Evolutionary conservation across 768 basidiomycete genomes (phyloP), one percentile per base, ranked within the genome.

Genomic region (Amanita polypyramis): DNA sequence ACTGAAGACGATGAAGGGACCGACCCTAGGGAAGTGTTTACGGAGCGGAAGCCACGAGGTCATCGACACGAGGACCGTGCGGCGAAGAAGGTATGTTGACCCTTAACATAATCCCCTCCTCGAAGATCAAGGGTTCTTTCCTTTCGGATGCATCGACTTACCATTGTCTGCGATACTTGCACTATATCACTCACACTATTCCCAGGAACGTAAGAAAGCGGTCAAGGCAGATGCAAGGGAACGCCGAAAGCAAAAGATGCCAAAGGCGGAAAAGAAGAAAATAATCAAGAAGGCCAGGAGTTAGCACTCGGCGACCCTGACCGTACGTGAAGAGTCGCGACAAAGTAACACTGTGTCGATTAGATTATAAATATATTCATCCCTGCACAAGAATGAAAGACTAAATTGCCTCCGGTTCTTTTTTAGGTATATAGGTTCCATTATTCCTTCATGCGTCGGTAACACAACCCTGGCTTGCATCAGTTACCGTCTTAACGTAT

Each of bases 1-100:
- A 53, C 51, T 23, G 60, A 55, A 7, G 58, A 56, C 30, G 54
- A 52, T 40, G 55, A 60, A 27, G 56, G 54, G 12, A 60, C 56
- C 5, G 59, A 60, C 4, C 55, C 60, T 19, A 62, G 62, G 30
- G 70, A 69, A 21, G 62, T 52, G 8, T 72, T 70, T 45, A 55
- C 66, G 29, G 81, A 83, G 53, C 77, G 74, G 47, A 74, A 62
- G 51, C 84, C 85, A 23, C 70, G 87, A 54, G 94, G 96, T 1
- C 94, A 96, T 66, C 78, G 89, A 52, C 84, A 94, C 56, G 95
- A 97, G 68, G 93, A 96, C 59, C 80, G 79, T 50, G 89, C 92
- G 20, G 81, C 74, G 0, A 98, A 95, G 67, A 95, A 88, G 81
- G 93, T 85, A 50, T 40, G 64, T 57, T 15, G n/a, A 33, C 19